A percentile compares a stretch with the other conserved stretches of the same genome.
Conservation (phyloP, 345 rosid species). For the Brassica rapa region DNA sequence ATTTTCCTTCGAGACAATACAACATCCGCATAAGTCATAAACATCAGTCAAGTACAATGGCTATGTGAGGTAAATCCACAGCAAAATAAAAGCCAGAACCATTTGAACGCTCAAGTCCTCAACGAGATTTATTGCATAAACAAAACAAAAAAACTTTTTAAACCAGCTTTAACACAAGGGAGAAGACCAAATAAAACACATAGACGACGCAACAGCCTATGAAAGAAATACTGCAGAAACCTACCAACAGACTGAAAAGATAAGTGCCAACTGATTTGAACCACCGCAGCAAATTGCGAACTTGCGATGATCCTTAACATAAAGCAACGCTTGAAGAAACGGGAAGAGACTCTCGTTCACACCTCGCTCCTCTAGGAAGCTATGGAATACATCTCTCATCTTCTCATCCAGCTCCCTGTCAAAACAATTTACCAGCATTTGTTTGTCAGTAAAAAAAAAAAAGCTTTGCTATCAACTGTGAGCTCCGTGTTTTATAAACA, state of each 20-base stretch:
- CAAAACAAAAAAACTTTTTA: too few relatives aligned
- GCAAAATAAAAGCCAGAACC: not conserved
- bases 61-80: too few relatives aligned
- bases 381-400: conserved; percentile 78
- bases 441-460: not conserved
- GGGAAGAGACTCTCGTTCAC: conserved; percentile 75
- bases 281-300: conserved; percentile 71
- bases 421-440: conserved; percentile 15
- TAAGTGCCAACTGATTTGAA: conserved; percentile 74
- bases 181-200: too few relatives aligned
- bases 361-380: conserved; percentile 78
- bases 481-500: not conserved
- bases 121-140: too few relatives aligned
- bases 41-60: not conserved
- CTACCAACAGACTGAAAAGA: conserved; percentile 26
- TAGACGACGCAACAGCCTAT: not conserved
- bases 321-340: conserved; percentile 92
- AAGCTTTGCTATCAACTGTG: not conserved
- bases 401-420: conserved; percentile 75
- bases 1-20: not conserved
- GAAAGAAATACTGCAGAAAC: not conserved
- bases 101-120: too few relatives aligned
- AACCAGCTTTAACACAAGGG: too few relatives aligned
- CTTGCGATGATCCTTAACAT: conserved; percentile 79
- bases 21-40: not conserved